Base-by-base conservation (phyloP, 2,329 filamentous ascomycete genomes). In the Bipolaris cookei region DNA sequence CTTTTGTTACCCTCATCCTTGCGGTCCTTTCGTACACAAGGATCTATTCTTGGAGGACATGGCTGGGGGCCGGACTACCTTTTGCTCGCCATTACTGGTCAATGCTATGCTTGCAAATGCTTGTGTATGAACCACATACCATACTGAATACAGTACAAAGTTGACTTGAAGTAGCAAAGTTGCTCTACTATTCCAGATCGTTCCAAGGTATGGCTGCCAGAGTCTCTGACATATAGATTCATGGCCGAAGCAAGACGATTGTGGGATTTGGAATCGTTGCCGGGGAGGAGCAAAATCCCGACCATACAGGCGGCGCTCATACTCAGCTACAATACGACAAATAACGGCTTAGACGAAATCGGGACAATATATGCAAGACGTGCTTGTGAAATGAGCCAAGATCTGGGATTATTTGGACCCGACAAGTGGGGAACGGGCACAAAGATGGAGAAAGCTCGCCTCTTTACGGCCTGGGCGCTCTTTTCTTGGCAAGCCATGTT, bases 171-270 rank as follows among this genome's bases (percentile, higher is more conserved):
- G 10, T 14, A 42, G 39, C 51, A 59, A 53, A 18, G 41, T n/a
- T 47, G 28, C 49, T 23, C 23, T 38, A 8, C 28, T 14, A 42
- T 39, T 37, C 38, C 18, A 23, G 44, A 56, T 20, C 50, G 57
- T 10, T 49, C 56, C 18, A 21, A 60, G 28, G 57, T 52, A 30
- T 62, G 60, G 60, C 38, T 57, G 14, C 60, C 60, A 11, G 25
- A 53, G 5, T 60, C 53, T 4, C 38, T 60, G 5, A 44, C 28
- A 7, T 62, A 62, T 38, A 49, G 41, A 14, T 62, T 62, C 39
- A 11, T 55, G 4, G 60, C 54, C 14, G 60, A 62, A 42, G 57
- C 60, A 10, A 60, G 57, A 30, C 50, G 57, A 14, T 43, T 60
- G 10, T 63, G 60, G 60, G 60, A 60, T 23, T 20, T 60, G 1